A percentile compares a stretch with the other conserved stretches of the same genome.
Conservation (phyloP, 192 early-diverging fungal species). For the Thoreauomyces humboldtii region DNA sequence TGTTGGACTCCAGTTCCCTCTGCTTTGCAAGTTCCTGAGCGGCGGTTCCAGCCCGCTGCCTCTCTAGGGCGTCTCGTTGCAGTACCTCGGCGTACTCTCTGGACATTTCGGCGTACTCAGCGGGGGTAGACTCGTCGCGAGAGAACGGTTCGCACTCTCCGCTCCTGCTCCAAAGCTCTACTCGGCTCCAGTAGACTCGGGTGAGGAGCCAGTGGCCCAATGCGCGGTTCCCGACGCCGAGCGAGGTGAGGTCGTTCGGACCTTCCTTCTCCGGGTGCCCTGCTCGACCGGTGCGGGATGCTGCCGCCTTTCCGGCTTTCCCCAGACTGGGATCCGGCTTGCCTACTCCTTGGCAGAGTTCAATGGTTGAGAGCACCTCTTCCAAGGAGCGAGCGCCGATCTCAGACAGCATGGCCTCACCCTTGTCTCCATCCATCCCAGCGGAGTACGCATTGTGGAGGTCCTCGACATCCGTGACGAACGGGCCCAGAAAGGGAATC, state of each 20-base stretch:
- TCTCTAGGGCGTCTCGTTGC: no score
- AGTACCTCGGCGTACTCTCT: not conserved
- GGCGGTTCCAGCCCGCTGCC: no score
- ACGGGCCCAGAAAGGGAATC: conserved; percentile 32
- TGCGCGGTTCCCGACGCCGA: conserved; percentile 6
- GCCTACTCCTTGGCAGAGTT: conserved; percentile 24
- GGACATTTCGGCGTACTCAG: not conserved
- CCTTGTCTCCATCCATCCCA: conserved; percentile 13
- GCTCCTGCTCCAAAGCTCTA: conserved; percentile 14
- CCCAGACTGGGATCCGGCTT: conserved; percentile 10
- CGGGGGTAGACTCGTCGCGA: not conserved
- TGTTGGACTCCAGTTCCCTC: no score
- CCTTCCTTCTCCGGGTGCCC: not conserved
- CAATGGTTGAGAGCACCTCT: conserved; percentile 6
- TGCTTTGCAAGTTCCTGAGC: no score
- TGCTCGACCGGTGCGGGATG: not conserved
- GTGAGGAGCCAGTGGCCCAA: conserved; percentile 25
- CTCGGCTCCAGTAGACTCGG: conserved; percentile 20
- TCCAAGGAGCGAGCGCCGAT: conserved; percentile 19
- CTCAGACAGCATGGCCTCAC: conserved; percentile 20
- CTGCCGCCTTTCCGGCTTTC: conserved; percentile 1
- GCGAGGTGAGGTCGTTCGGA: conserved; percentile 6
- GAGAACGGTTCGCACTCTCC: not conserved
- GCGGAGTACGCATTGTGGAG: conserved; percentile 31
- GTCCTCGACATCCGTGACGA: conserved; percentile 28